phyloP scores from a whole-genome alignment of 2,329 filamentous ascomycete species.

The Talaromyces rugulosus region DNA sequence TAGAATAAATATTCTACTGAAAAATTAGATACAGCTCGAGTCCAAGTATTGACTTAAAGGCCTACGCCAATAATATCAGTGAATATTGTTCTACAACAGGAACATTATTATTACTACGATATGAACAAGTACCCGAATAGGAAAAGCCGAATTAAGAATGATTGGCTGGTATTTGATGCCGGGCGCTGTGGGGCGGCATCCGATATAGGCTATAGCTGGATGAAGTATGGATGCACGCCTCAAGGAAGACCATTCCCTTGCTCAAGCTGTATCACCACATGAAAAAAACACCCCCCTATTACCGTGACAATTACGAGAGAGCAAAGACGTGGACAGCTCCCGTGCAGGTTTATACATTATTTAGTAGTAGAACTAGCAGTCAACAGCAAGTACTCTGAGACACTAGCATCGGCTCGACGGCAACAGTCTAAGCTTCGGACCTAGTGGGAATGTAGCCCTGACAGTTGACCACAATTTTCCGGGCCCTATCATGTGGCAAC shows the following conservation, averaged over 20 bases:
- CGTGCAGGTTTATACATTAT: background rate
- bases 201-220: background rate
- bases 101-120: too few species aligned
- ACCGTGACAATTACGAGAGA: background rate
- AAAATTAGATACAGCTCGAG: too few species aligned
- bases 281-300: background rate
- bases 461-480: background rate
- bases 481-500: background rate
- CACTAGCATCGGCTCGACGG: background rate
- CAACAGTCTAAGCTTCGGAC: slow-evolving; percentile 7
- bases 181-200: background rate
- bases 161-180: slow-evolving; percentile 12
- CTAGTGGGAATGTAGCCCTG: slow-evolving; percentile 11
- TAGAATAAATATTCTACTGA: background rate
- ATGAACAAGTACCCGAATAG: background rate
- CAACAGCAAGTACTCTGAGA: background rate
- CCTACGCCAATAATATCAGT: background rate
- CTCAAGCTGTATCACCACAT: background rate
- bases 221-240: background rate
- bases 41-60: background rate
- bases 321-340: too few species aligned
- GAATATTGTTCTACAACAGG: too few species aligned
- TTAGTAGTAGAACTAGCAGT: background rate
- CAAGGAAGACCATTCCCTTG: too few species aligned
- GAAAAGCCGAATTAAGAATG: background rate